These are phyloP conservation scores for Papiliotrema flavescens DNA, from an alignment of 1,284 basidiomycete species.

Conservation along the genomic window DNA sequence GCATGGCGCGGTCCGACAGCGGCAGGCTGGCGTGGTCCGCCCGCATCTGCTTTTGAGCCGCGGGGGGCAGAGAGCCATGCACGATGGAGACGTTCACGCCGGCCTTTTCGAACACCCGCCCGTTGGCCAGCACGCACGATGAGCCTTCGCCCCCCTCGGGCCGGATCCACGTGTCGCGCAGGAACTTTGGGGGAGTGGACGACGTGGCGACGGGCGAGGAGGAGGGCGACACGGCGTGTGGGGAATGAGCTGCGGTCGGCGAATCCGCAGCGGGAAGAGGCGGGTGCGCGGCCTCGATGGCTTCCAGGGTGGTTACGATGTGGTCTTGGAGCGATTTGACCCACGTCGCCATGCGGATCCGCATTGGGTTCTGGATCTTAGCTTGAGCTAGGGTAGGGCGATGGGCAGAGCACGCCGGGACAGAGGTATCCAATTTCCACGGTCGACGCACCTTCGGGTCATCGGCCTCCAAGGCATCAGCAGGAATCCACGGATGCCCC, in stretches of 20 bases:
- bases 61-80: constrained; percentile 79
- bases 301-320: constrained; percentile 76
- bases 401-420: no score
- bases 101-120: constrained; percentile 83
- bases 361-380: constrained; percentile 58
- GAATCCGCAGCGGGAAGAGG: background rate
- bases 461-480: constrained; percentile 41
- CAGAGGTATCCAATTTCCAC: no score
- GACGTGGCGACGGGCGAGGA: constrained; percentile 4
- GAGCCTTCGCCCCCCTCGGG: constrained; percentile 74
- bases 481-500: constrained; percentile 37
- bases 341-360: constrained; percentile 73
- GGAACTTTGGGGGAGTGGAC: constrained; percentile 57
- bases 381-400: background rate
- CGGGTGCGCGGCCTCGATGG: constrained; percentile 60
- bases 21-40: constrained; percentile 71
- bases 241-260: background rate
- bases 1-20: constrained; percentile 65
- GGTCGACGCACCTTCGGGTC: constrained; percentile 45
- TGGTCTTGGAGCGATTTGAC: constrained; percentile 73
- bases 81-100: constrained; percentile 95
- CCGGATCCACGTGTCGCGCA: constrained; percentile 82
- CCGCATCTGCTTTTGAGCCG: constrained; percentile 89
- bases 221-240: background rate
- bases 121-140: constrained; percentile 79